Conservation (phyloP, 176 grass and related monocot species). For the Oryza brachyantha region DNA sequence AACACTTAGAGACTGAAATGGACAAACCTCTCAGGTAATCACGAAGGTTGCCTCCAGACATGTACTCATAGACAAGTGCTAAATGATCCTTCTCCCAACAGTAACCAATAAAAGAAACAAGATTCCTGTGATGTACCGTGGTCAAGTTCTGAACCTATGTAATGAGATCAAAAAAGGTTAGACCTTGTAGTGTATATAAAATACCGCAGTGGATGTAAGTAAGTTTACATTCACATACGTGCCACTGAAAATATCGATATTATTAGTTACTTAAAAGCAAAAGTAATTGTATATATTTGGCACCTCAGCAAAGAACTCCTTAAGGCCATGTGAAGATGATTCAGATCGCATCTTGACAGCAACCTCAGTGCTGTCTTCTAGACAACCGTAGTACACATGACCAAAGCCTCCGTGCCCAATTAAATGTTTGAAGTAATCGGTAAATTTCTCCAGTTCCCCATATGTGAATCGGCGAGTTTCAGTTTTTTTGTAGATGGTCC, state of each 20-base stretch:
- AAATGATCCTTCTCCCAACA: slow-evolving; percentile 26
- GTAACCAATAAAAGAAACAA: slow-evolving; percentile 34
- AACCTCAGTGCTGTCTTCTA: slow-evolving; percentile 27
- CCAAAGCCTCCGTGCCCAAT: slow-evolving; percentile 48
- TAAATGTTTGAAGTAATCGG: slow-evolving; percentile 11
- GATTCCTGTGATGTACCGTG: slow-evolving; percentile 32
- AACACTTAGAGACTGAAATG: background rate
- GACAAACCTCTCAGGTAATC: slow-evolving; percentile 16
- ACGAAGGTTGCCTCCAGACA: slow-evolving; percentile 11
- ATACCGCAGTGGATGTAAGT: no score
- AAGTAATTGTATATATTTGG: background rate
- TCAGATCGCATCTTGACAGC: slow-evolving; percentile 47
- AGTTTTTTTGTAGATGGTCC: background rate
- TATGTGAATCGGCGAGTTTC: slow-evolving; percentile 39
- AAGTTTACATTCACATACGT: no score
- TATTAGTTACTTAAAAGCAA: no score
- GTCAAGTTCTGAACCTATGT: slow-evolving; percentile 29
- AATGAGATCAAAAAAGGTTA: background rate
- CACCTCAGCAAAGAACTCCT: slow-evolving; percentile 51
- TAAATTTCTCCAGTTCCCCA: slow-evolving; percentile 20
- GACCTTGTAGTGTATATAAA: background rate
- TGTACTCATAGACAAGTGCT: no score
- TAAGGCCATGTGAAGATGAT: slow-evolving; percentile 18
- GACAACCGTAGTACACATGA: slow-evolving; percentile 24
- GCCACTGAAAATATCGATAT: no score